These are phyloP conservation scores for Cicer chorassanicum DNA, from an alignment of 306 rosid genomes.

Conservation along the genomic window DNA sequence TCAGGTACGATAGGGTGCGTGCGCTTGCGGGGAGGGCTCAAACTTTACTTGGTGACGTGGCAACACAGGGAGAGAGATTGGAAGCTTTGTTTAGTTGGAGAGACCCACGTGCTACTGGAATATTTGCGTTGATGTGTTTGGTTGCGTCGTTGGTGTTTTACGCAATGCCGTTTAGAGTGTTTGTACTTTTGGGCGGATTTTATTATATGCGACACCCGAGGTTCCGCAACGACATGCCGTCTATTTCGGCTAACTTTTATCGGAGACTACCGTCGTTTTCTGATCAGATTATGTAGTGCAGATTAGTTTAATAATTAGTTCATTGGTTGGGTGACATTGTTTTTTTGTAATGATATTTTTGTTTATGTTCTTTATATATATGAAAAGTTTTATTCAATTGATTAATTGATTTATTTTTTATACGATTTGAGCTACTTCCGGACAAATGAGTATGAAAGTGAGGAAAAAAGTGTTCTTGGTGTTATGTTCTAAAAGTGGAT, in stretches of 20 bases:
- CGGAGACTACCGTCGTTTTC: conserved; percentile 74
- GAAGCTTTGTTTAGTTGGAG: conserved; percentile 80
- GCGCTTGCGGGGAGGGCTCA: conserved; percentile 87
- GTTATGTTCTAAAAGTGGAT: neutral
- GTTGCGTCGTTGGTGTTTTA: conserved; percentile 72
- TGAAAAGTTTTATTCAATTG: neutral
- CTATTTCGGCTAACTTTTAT: conserved; percentile 67
- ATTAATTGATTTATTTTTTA: conserved; percentile 36
- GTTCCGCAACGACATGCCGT: conserved; percentile 86
- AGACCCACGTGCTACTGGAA: conserved; percentile 87
- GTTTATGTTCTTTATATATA: neutral
- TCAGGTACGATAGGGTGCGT: conserved; percentile 74
- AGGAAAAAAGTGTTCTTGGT: neutral
- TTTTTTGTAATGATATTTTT: conserved; percentile 1
- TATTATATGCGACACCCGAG: conserved; percentile 80
- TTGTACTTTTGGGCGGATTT: conserved; percentile 63
- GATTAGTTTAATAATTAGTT: neutral
- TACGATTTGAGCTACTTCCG: neutral
- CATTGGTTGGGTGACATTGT: neutral
- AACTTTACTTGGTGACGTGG: conserved; percentile 73
- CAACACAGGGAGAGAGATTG: conserved; percentile 89
- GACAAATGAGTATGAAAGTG: neutral
- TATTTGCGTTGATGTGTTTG: conserved; percentile 71
- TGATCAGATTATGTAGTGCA: conserved; percentile 71
- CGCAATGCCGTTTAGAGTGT: conserved; percentile 64